Base-by-base conservation (phyloP, 805 yeast genomes). In the Helenozyma rhizophorensis region DNA sequence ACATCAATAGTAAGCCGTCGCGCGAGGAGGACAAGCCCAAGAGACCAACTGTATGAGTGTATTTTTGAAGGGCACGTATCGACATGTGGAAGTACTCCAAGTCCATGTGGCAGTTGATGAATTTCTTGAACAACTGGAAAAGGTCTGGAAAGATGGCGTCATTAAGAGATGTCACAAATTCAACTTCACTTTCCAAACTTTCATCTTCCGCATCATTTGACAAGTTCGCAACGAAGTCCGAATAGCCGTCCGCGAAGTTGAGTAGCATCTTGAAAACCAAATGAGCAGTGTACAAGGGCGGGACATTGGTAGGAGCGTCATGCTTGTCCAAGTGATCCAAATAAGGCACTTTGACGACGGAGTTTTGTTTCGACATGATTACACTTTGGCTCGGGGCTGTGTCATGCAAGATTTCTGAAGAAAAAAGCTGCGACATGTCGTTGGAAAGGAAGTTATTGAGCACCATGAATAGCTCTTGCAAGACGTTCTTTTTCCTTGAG, bases 31-130 rank as follows among this genome's bases (percentile, higher is more conserved):
- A 50, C 9, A 83, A 51, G 0, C 77, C 79, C n/a, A 88, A 56
- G 11, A 86, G 60, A 0, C 97, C 97, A 0, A 89, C 72, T 0
- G 89, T 77, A 52, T 87, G 96, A 6, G 95, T 77, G 30, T 85
- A 66, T 42, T 81, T 80, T 53, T 90, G 97, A 6, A 85, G 67
- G 0, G 94, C 73, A 24, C 95, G 65, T 2, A 88, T 76, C 3
- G 81, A 50, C 8, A 65, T 58, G 36, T 83, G 83, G 54, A 84
- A 89, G 14, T 78, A 50, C 12, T 83, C 90, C 34, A 71, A 67
- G 47, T 87, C 95, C 49, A 85, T 57, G 4, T 83, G 65, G 0
- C 88, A 75, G 45, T 78, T 78, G 6, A 90, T 51, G 32, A 76
- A 79, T 17, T 44, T 50, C 21, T 51, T 43, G 40, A 53, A 61